phyloP scores from a whole-genome alignment of 164 flowering plant genomes.

The Nelumbo lutea region DNA sequence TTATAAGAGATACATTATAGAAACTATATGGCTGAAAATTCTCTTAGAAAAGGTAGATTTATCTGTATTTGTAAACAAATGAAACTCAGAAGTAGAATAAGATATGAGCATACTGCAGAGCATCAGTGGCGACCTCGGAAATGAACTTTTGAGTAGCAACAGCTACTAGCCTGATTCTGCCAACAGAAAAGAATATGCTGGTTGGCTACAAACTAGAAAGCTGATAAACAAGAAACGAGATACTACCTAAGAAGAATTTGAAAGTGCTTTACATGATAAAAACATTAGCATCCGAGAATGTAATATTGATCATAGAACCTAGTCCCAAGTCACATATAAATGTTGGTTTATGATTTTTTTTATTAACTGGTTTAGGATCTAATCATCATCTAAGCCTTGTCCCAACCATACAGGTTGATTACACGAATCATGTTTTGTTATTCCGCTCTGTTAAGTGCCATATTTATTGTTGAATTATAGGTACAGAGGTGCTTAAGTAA shows the following conservation, averaged over 20 bases:
- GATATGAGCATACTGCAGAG: conserved; percentile 68
- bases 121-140: conserved; percentile 87
- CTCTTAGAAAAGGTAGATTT: neutral
- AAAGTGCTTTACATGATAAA: neutral
- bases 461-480: too few species aligned
- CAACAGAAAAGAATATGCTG: neutral
- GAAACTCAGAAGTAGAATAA: neutral
- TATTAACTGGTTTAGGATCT: too few species aligned
- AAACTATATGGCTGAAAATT: too few species aligned
- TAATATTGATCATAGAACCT: too few species aligned
- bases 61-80: neutral
- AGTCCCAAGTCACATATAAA: neutral
- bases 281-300: neutral
- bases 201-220: neutral
- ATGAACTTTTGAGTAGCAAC: conserved; percentile 96
- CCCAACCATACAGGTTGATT: too few species aligned
- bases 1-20: too few species aligned
- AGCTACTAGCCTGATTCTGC: conserved; percentile 88
- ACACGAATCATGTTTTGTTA: too few species aligned
- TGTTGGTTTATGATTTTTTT: neutral
- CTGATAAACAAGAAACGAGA: neutral
- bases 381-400: too few species aligned
- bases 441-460: too few species aligned
- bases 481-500: too few species aligned
- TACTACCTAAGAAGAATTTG: too few species aligned